phyloP scores from a whole-genome alignment of 2,329 filamentous ascomycete genomes.

The Xylariaceae sp. region DNA sequence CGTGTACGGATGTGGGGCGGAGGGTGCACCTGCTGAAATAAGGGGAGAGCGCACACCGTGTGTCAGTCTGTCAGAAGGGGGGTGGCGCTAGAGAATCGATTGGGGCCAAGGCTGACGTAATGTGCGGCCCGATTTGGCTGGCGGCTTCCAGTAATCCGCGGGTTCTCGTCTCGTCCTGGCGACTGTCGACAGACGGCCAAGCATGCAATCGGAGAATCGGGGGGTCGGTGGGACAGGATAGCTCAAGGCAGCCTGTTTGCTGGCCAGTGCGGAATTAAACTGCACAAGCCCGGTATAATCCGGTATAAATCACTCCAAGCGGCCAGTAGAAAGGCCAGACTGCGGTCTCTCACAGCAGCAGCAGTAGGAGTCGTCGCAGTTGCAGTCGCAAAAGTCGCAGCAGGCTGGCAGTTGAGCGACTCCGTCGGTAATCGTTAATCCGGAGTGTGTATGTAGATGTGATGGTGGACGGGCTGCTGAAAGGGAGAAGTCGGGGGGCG shows the following conservation, averaged over 20 bases:
- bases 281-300: conserved; percentile 5
- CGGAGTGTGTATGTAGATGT: background rate
- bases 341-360: background rate
- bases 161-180: conserved; percentile 5
- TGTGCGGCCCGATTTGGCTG: conserved; percentile 10
- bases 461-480: conserved; percentile 25
- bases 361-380: too few relatives aligned
- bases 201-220: conserved; percentile 18
- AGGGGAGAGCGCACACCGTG: conserved; percentile 17
- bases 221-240: conserved; percentile 4
- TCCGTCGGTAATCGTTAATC: background rate
- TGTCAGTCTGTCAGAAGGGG: conserved; percentile 20
- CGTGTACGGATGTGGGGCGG: conserved; percentile 4
- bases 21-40: conserved; percentile 18
- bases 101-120: conserved; percentile 33
- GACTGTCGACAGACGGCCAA: conserved; percentile 1
- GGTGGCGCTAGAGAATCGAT: conserved; percentile 24
- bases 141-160: conserved; percentile 10
- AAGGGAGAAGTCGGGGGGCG: conserved; percentile 20
- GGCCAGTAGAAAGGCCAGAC: conserved; percentile 10
- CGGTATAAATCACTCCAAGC: background rate
- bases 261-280: conserved; percentile 1
- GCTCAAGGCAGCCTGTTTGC: conserved; percentile 12
- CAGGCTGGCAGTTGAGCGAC: conserved; percentile 6
- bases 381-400: background rate